Conservation (phyloP, 1,139 yeast species). For the Suhomyces kunorum region DNA sequence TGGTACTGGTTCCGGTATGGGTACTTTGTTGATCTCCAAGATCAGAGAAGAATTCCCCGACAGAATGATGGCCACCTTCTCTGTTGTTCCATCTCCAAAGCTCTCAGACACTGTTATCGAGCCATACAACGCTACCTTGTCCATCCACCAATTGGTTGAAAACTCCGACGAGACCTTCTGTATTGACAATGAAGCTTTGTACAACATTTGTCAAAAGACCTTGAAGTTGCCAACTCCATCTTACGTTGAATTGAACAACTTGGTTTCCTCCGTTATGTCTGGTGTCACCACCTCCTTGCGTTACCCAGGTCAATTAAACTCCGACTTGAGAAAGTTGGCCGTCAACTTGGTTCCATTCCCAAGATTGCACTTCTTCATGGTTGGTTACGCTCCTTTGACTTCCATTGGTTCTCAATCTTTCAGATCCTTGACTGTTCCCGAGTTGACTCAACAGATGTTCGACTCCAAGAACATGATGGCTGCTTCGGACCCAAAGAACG, state of each 20-base stretch:
- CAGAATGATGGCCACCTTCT: conserved; percentile 94
- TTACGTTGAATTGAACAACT: conserved; percentile 72
- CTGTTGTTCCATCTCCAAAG: conserved; percentile 89
- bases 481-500: conserved; percentile 86
- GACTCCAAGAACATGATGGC: conserved; percentile 95
- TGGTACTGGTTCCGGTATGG: conserved; percentile 97
- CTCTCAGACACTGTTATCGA: conserved; percentile 92
- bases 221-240: conserved; percentile 78
- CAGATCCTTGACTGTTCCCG: conserved; percentile 84
- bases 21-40: conserved; percentile 32
- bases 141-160: conserved; percentile 90
- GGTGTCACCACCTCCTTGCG: conserved; percentile 89
- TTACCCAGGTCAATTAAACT: conserved; percentile 92
- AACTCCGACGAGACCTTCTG: conserved; percentile 91
- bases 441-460: conserved; percentile 89
- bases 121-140: conserved; percentile 89
- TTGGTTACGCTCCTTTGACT: conserved; percentile 89
- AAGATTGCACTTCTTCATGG: conserved; percentile 92
- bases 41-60: conserved; percentile 52
- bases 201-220: conserved; percentile 84
- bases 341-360: conserved; percentile 94
- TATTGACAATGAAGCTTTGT: conserved; percentile 90
- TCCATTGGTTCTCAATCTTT: conserved; percentile 78
- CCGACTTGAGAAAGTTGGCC: conserved; percentile 87
- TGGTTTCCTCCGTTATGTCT: conserved; percentile 89